Percentiles rank a stretch among this genome's conserved stretches.
These are phyloP conservation scores for Setaria viridis DNA, from an alignment of 202 grass and related monocot genomes.

Conservation along the genomic window DNA sequence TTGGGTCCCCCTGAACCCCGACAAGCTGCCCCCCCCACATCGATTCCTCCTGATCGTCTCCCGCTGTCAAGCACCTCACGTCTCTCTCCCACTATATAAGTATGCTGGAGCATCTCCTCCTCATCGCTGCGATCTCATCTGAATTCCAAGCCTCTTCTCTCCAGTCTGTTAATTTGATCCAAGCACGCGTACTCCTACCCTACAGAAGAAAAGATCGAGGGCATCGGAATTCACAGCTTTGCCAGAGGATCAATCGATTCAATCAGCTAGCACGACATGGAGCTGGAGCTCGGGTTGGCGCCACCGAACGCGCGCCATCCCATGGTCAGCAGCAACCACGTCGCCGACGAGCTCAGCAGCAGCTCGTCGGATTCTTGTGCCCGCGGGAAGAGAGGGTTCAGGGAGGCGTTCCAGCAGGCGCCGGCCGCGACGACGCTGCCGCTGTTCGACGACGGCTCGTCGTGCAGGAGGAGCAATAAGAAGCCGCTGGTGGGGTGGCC, in stretches of 20 bases:
- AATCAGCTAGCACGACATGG: conserved; percentile 41
- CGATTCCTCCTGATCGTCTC: conserved; percentile 29
- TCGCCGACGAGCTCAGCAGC: conserved; percentile 35
- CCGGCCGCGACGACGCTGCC: conserved; percentile 38
- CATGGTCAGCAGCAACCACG: background rate
- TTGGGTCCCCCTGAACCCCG: conserved; percentile 47
- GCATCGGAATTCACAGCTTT: background rate
- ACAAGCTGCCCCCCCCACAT: conserved; percentile 24
- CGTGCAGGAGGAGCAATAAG: background rate
- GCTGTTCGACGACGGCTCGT: conserved; percentile 63
- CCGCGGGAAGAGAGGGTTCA: conserved; percentile 63
- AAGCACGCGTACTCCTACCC: background rate
- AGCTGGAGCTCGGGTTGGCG: conserved; percentile 81
- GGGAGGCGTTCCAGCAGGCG: conserved; percentile 43
- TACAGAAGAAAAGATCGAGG: background rate
- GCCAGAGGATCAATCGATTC: background rate
- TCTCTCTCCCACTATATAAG: conserved; percentile 1
- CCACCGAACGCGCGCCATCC: conserved; percentile 23
- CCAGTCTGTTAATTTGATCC: background rate
- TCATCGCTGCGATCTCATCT: conserved; percentile 10
- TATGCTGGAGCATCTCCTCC: background rate
- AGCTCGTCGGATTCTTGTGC: background rate
- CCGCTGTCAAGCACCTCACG: conserved; percentile 37
- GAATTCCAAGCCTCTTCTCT: background rate
- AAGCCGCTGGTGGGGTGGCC: conserved; percentile 83